Evolutionary conservation across 179 eudicot species (phyloP).

Genomic region (Patellifolia procumbens): DNA sequence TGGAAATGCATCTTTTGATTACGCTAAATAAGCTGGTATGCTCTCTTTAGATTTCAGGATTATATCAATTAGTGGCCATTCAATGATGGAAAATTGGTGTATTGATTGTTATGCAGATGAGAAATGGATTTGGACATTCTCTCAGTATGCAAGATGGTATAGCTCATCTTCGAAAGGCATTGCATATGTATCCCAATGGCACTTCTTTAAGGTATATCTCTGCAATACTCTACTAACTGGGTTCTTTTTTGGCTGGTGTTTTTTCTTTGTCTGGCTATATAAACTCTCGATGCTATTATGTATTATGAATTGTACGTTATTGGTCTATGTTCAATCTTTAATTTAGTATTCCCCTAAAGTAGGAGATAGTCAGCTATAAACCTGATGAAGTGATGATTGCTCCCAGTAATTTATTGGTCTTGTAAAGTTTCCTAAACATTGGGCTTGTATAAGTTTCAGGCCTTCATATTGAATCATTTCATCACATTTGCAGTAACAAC

Average conservation of each 20-base stretch:
- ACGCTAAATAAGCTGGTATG: conserved; percentile 79
- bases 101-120: conserved; percentile 48
- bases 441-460: neutral
- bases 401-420: too few relatives aligned
- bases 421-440: neutral
- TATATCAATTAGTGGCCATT: conserved; percentile 13
- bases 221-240: neutral
- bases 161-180: conserved; percentile 67
- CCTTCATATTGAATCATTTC: neutral
- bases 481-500: neutral
- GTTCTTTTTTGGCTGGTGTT: neutral
- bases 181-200: conserved; percentile 83
- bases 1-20: conserved; percentile 73
- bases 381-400: too few relatives aligned
- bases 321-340: neutral
- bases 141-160: conserved; percentile 67
- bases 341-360: neutral
- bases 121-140: conserved; percentile 46
- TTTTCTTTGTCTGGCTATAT: neutral
- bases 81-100: conserved; percentile 2
- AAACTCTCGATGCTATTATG: neutral
- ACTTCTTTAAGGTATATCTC: conserved; percentile 58
- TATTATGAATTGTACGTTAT: neutral
- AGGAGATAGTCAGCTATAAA: neutral
- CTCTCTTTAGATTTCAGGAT: conserved; percentile 14